Conservation (phyloP, 176 grass and related monocot genomes). For the Oryza officinalis region DNA sequence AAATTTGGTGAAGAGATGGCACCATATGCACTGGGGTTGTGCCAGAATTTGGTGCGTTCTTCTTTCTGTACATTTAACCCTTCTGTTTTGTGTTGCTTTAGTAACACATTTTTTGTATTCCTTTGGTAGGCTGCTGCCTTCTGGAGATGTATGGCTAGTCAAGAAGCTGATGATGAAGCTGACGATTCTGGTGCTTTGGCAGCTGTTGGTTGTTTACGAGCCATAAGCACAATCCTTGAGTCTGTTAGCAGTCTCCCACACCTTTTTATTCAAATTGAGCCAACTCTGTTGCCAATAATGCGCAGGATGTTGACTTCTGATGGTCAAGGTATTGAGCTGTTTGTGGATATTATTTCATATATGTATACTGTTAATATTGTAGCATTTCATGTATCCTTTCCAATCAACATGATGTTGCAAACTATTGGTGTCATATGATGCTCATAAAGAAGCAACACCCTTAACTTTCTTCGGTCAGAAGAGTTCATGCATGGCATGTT, state of each 20-base stretch:
- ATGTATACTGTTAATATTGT: not conserved
- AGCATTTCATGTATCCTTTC: not conserved
- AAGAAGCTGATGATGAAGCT: constrained; percentile 82
- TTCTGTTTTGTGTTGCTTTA: not conserved
- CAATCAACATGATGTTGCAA: not conserved
- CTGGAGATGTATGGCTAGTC: constrained; percentile 85
- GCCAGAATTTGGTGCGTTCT: constrained; percentile 75
- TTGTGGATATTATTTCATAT: not conserved
- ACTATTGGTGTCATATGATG: not conserved
- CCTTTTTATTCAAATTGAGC: constrained; percentile 78
- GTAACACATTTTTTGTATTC: constrained; percentile 6
- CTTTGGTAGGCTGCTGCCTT: constrained; percentile 75
- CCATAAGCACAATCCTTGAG: constrained; percentile 92
- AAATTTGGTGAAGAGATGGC: constrained; percentile 99
- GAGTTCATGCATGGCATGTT: no score
- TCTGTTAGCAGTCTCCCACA: constrained; percentile 86
- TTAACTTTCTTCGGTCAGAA: no score
- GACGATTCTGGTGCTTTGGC: constrained; percentile 92
- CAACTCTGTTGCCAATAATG: constrained; percentile 82
- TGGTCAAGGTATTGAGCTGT: constrained; percentile 76
- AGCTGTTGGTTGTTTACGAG: constrained; percentile 86
- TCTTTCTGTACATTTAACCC: not conserved
- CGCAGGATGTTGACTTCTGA: constrained; percentile 79
- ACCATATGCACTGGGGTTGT: constrained; percentile 85
- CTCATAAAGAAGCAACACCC: not conserved